Evolutionary conservation across 164 flowering plant genomes (phyloP).

Genomic region (Magnolia sinica): DNA sequence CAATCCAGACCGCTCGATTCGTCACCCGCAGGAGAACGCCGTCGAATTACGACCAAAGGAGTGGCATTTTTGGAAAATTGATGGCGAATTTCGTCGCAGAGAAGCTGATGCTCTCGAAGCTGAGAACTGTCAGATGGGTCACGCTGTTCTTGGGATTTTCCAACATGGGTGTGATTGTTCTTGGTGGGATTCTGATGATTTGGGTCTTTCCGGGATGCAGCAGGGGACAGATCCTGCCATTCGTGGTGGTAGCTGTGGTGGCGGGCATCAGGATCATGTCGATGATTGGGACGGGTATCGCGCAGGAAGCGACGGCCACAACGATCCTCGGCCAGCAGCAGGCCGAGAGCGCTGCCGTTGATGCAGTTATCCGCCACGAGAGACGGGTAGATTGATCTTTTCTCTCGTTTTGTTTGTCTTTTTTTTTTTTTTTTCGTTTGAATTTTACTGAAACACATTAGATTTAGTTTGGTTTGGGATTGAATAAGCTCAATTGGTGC

Average conservation of each 20-base stretch:
- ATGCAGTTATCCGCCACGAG: constrained; percentile 45
- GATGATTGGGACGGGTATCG: constrained; percentile 47
- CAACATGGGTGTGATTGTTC: constrained; percentile 32
- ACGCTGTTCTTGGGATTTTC: constrained; percentile 32
- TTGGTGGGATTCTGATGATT: constrained; percentile 30
- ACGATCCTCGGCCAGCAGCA: constrained; percentile 29
- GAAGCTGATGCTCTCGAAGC: constrained; percentile 24
- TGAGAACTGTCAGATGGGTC: constrained; percentile 34
- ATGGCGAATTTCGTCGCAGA: background rate
- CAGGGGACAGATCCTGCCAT: constrained; percentile 17
- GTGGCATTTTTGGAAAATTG: background rate
- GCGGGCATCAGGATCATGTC: constrained; percentile 36
- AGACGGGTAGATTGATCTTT: constrained; percentile 44
- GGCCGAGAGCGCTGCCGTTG: constrained; percentile 27
- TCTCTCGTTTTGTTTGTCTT: background rate
- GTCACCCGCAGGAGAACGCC: background rate
- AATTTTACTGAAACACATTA: background rate
- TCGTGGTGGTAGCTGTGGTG: constrained; percentile 23
- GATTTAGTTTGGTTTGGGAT: background rate
- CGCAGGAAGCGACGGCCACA: constrained; percentile 57
- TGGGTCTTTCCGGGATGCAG: constrained; percentile 23
- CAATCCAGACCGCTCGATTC: constrained; percentile 1
- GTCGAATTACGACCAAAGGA: background rate
- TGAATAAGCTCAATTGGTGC: background rate
- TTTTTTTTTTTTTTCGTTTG: background rate